A percentile compares a stretch with the other conserved stretches of the same genome.
phyloP scores from a whole-genome alignment of 2,329 filamentous ascomycete genomes.

The Incumbomyces delicatus region DNA sequence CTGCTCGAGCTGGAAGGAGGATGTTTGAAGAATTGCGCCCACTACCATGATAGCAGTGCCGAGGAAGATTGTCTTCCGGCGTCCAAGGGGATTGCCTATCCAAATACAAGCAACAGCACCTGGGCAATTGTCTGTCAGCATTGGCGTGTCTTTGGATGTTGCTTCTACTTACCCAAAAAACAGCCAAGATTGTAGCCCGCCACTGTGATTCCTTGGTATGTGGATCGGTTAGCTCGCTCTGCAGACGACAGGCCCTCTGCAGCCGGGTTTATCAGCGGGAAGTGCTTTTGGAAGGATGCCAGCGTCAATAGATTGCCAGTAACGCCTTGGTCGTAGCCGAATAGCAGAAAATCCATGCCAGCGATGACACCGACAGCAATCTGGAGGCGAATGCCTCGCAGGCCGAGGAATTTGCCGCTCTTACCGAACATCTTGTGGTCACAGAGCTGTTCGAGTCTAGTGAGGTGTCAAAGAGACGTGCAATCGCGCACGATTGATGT shows the following conservation, averaged over 20 bases:
- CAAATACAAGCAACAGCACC: slow-evolving; percentile 42
- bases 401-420: slow-evolving; percentile 46
- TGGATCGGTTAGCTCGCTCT: slow-evolving; percentile 7
- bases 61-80: slow-evolving; percentile 33
- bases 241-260: slow-evolving; percentile 9
- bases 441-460: no score
- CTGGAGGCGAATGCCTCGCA: slow-evolving; percentile 56
- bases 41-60: slow-evolving; percentile 34
- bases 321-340: slow-evolving; percentile 39
- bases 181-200: slow-evolving; percentile 41
- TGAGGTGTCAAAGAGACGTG: no score
- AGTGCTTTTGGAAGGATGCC: slow-evolving; percentile 46
- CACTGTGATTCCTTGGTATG: slow-evolving; percentile 21
- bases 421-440: slow-evolving; percentile 5
- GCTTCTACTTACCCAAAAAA: slow-evolving; percentile 29
- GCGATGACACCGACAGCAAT: slow-evolving; percentile 61
- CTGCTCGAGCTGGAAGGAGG: slow-evolving; percentile 32
- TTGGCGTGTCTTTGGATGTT: background rate
- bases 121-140: slow-evolving; percentile 1
- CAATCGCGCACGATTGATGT: no score
- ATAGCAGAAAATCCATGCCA: slow-evolving; percentile 26
- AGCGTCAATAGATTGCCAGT: slow-evolving; percentile 68
- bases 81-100: slow-evolving; percentile 40
- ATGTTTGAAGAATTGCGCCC: slow-evolving; percentile 34
- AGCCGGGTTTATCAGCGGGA: slow-evolving; percentile 41